These are phyloP conservation scores for Picea glauca DNA, from an alignment of 75 land plant genomes.

Conservation along the genomic window DNA sequence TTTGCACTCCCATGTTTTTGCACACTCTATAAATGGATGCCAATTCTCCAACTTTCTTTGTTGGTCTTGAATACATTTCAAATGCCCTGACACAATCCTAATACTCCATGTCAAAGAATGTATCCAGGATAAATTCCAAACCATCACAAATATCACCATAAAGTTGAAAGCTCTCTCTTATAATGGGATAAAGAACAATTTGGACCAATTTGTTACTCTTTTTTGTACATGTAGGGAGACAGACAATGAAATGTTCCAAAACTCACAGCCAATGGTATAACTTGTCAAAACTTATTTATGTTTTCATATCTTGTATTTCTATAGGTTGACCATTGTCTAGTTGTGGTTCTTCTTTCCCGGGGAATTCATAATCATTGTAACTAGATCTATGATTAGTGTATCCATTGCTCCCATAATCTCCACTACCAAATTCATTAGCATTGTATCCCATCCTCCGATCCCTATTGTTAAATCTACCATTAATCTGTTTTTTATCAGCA, in stretches of 20 bases:
- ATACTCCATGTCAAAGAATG: slow-evolving; percentile 85
- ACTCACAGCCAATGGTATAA: slow-evolving; percentile 44
- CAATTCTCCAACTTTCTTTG: slow-evolving; percentile 78
- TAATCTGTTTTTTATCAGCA: slow-evolving; percentile 7
- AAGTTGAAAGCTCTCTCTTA: slow-evolving; percentile 62
- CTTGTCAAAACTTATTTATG: slow-evolving; percentile 49
- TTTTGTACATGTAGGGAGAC: slow-evolving; percentile 71
- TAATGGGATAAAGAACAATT: slow-evolving; percentile 57
- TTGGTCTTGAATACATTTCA: slow-evolving; percentile 61
- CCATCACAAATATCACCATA: slow-evolving; percentile 53
- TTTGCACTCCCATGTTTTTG: slow-evolving; percentile 66
- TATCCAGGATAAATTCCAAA: slow-evolving; percentile 64
- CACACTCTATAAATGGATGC: slow-evolving; percentile 59
- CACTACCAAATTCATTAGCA: background rate
- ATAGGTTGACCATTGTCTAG: slow-evolving; percentile 4
- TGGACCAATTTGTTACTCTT: slow-evolving; percentile 58
- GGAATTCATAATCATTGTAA: slow-evolving; percentile 4
- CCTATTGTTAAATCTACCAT: no score
- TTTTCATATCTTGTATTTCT: slow-evolving; percentile 58
- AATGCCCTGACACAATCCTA: slow-evolving; percentile 59
- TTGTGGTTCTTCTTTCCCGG: slow-evolving; percentile 8
- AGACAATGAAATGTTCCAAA: slow-evolving; percentile 70
- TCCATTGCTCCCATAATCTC: slow-evolving; percentile 11
- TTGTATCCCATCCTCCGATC: background rate
- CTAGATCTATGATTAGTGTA: background rate